Percentiles rank a stretch among this genome's conserved stretches.
These are phyloP conservation scores for Kwoniella newhampshirensis DNA, from an alignment of 768 basidiomycete species.

Conservation along the genomic window DNA sequence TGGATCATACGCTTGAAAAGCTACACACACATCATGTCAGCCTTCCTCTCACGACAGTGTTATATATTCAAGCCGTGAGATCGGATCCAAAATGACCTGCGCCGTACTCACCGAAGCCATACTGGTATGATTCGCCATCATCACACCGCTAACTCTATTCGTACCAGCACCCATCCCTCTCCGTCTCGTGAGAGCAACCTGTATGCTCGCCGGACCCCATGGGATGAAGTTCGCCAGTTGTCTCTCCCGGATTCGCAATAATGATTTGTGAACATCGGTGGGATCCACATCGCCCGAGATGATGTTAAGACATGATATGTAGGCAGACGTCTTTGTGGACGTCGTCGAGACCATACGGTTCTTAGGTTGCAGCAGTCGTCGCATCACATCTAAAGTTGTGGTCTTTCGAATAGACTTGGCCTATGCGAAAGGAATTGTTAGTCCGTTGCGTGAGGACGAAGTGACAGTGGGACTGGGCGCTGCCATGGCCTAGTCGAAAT, in stretches of 20 bases:
- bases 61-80: too few species aligned
- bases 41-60: too few species aligned
- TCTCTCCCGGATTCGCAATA: conserved; percentile 92
- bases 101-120: conserved; percentile 85
- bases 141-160: conserved; percentile 94
- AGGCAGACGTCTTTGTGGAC: conserved; percentile 61
- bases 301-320: conserved; percentile 96
- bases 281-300: conserved; percentile 99
- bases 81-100: neutral
- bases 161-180: conserved; percentile 85
- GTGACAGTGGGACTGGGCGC: neutral
- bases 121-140: conserved; percentile 99
- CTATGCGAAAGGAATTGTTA: conserved; percentile 55
- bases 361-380: conserved; percentile 92
- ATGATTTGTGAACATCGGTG: conserved; percentile 95
- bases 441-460: neutral
- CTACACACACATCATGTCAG: conserved; percentile 60
- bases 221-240: conserved; percentile 97
- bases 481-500: too few species aligned
- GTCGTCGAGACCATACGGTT: conserved; percentile 93
- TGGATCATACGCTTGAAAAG: conserved; percentile 94
- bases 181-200: conserved; percentile 83
- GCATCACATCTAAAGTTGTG: conserved; percentile 97
- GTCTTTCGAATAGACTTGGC: conserved; percentile 94
- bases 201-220: conserved; percentile 98